Evolutionary conservation across 1,139 yeast genomes (phyloP), one percentile per base, ranked within the genome.

Genomic region (Blastobotrys arbuscula): DNA sequence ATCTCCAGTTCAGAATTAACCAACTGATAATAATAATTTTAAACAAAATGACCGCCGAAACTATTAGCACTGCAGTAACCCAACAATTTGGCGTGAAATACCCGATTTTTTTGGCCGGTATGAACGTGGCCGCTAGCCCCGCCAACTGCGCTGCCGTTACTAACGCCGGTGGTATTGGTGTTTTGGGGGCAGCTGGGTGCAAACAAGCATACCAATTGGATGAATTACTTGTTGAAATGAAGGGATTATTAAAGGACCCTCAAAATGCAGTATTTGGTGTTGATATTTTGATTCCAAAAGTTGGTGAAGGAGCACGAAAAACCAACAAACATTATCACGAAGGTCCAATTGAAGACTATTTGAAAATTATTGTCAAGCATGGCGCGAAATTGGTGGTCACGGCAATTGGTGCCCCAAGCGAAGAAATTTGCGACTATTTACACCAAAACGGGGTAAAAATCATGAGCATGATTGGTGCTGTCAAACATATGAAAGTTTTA

Each of bases 331-430:
- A 57, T 36, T 60, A 60, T 48, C 60, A 61, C 12, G 49, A 60
- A 38, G 63, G 64, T 15, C 54, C 54, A 19, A 49, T 60, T 28
- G 51, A 52, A 24, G 54, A 53, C 23, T 53, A 59, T 35, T 46
- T 60, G 39, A 54, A 58, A 24, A 53, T 60, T 21, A 55, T 60
- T 23, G 55, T 60, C 37, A 60, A 55, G 38, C 54, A 53, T 24
- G 51, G 53, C 10, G 55, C 59, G 19, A 51, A 53, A 36, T 49
- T 60, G 31, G 58, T 60, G 33, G 61, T 60, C 13, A 58, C 62
- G 1, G 77, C 75, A 51, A 74, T 75, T 50, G 79, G 79, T 7
- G 54, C 63, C 21, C 77, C 77, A 3, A 57, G 69, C 1, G 49
- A 45, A 44, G 60, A 57, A 2, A 65, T 72, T 7, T 67, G 76